Percentiles rank a stretch among this genome's conserved stretches.
These are phyloP conservation scores for Vickermania ingenoplastis DNA, from an alignment of 208 protist genomes.

Conservation along the genomic window DNA sequence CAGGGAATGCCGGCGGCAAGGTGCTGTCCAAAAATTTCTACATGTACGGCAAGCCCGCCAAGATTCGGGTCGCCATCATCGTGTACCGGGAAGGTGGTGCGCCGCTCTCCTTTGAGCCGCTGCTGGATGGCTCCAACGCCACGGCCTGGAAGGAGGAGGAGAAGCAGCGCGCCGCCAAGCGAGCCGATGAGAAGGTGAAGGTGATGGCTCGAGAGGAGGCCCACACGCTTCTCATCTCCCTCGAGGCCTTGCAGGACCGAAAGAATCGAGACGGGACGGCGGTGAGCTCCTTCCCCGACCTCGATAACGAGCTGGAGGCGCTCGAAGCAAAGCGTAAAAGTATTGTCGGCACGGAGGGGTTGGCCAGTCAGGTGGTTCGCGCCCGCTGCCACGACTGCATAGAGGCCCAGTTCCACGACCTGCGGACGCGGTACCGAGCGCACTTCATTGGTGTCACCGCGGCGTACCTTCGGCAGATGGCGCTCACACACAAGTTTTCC, in stretches of 20 bases:
- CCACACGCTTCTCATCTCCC: conserved; percentile 69
- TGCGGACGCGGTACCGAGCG: conserved; percentile 51
- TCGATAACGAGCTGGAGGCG: conserved; percentile 40
- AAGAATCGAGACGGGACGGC: conserved; percentile 19
- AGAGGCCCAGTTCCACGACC: conserved; percentile 50
- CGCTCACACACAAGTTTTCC: conserved; percentile 33
- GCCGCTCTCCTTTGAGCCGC: conserved; percentile 48
- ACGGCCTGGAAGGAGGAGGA: not conserved
- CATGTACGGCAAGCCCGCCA: conserved; percentile 49
- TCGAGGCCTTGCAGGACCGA: conserved; percentile 74
- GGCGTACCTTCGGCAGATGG: conserved; percentile 73
- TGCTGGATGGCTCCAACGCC: conserved; percentile 17
- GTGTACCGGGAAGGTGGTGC: conserved; percentile 48
- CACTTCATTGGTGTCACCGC: conserved; percentile 71
- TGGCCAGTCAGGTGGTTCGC: conserved; percentile 41
- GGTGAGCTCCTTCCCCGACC: conserved; percentile 7
- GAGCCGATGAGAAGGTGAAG: conserved; percentile 26
- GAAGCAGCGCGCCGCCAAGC: conserved; percentile 9
- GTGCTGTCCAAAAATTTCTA: conserved; percentile 28
- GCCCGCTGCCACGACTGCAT: conserved; percentile 44
- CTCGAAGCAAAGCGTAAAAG: conserved; percentile 50
- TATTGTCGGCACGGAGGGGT: conserved; percentile 46
- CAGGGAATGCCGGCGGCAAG: conserved; percentile 19
- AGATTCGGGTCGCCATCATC: conserved; percentile 60
- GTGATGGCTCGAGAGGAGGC: conserved; percentile 56